Evolutionary conservation across 148 eudicot species (phyloP), one percentile per base, ranked within the genome.

Genomic region (Rhododendron molle): DNA sequence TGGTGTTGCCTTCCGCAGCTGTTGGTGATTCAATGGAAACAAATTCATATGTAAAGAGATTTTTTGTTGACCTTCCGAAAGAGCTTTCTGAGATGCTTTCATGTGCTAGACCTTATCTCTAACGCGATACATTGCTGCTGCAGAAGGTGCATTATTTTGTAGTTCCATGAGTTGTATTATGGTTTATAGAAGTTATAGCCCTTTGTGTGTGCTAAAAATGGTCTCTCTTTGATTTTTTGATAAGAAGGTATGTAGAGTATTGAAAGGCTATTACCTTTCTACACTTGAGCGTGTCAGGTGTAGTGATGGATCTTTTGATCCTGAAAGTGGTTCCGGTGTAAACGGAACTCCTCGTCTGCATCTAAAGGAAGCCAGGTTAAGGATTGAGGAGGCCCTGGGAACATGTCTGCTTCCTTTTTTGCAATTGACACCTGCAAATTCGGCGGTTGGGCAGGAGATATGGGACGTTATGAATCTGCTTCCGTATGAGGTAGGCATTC

Each of bases 401-500:
- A 87, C 93, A 43, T 95, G 98, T 88, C 36, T 34, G 36, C 36
- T 34, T 91, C 99, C 99, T 87, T 95, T 98, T 14, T 88, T 97
- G 78, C 99, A 95, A 89, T 87, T 97, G 86, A 90, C 96, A 81
- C 99, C 99, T 87, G 99, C 98, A 81, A 97, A 96, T 89, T 98
- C 98, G 81, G 99, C 99, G 8, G 93, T 97, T 85, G 99, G 96
- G 69, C 96, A 93, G 84, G 94, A 89, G 89, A 95, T 97, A 58
- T 97, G 99, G 99, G 96, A 93, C 89, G 98, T 97, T 60, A 81
- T 97, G 97, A 92, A 95, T 92, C 99, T 93, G 85, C 98, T 97
- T 83, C 98, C 99, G 8, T 97, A 97, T 80, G 99, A 97, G 98
- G 99, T 97, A 76, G 86, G 86, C 49, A 18, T 85, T 58, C 5